A percentile compares a stretch with the other conserved stretches of the same genome.
These are phyloP conservation scores for Lanmaoa pseudosensibilis DNA, from an alignment of 768 basidiomycete species.

Conservation along the genomic window DNA sequence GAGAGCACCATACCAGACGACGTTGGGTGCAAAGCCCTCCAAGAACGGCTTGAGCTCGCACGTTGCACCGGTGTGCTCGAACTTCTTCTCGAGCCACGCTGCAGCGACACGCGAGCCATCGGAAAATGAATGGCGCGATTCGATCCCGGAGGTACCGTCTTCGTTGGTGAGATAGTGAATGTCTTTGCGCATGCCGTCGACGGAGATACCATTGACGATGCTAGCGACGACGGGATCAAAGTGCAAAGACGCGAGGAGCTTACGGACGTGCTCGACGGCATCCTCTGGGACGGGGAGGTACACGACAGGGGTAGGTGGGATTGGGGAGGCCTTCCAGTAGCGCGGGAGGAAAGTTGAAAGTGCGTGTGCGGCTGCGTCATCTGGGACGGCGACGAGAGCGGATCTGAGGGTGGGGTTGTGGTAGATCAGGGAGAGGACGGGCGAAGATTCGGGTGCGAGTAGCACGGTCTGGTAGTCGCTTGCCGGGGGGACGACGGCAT, in stretches of 20 bases:
- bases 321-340: slow-evolving; percentile 68
- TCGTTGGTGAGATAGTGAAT: slow-evolving; percentile 87
- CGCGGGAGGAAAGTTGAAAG: slow-evolving; percentile 68
- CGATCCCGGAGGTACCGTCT: slow-evolving; percentile 65
- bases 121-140: slow-evolving; percentile 84
- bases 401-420: slow-evolving; percentile 36
- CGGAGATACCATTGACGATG: slow-evolving; percentile 66
- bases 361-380: slow-evolving; percentile 37
- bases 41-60: slow-evolving; percentile 71
- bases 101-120: slow-evolving; percentile 44
- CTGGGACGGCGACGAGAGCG: slow-evolving; percentile 50
- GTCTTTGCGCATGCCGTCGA: slow-evolving; percentile 65
- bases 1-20: slow-evolving; percentile 61
- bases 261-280: slow-evolving; percentile 54
- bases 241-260: slow-evolving; percentile 55
- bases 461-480: slow-evolving; percentile 23
- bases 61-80: slow-evolving; percentile 73
- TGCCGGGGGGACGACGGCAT: slow-evolving; percentile 8
- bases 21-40: slow-evolving; percentile 78
- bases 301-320: slow-evolving; percentile 51
- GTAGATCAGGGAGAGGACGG: slow-evolving; percentile 41
- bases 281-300: slow-evolving; percentile 57
- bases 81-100: slow-evolving; percentile 54
- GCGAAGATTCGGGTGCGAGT: background rate
- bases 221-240: slow-evolving; percentile 71